Evolutionary conservation across 306 rosid genomes (phyloP), one percentile per base, ranked within the genome.

Genomic region (Ceratonia siliqua): DNA sequence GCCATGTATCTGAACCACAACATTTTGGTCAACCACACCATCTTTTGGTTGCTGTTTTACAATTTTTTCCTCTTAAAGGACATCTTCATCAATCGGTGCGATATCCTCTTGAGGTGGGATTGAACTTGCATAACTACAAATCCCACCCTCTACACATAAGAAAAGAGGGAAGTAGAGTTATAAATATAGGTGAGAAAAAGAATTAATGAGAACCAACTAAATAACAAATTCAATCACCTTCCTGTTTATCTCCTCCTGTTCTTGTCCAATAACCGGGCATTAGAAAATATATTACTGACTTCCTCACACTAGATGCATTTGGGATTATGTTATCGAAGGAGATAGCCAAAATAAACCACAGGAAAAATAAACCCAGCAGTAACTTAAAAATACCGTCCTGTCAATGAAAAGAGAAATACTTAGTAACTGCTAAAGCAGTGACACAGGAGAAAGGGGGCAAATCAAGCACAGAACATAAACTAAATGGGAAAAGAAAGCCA

Each of bases 311-410:
- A 61, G 90, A 84, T 33, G 87, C 92, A 83, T 91, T 89, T 18
- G 96, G 98, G 62, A 91, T 79, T 72, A 94, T 84, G 83, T 94
- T 94, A 72, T 91, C 94, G 2, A 94, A 86, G 90, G 91, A 94
- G 73, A 94, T 76, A 59, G 98, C 96, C 81, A 94, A 84, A 75
- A 89, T 13, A 24, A 88, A 83, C 98, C 98, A 94, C 76, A 91
- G 61, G 59, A 88, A 22, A 82, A 91, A 94, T 54, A 94, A 89
- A 27, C 68, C 88, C 73, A 83, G 24, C 62, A 88, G 86, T 96
- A 94, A 89, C 49, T 2, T 39, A 82, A 87, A 94, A 69, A 88
- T 85, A 62, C 67, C 94, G 78, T 84, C 84, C 98, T 94, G 91
- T 17, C 64, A 72, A 79, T 32, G 76, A 52, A 81, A 86, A 38